Conservation (phyloP, 768 basidiomycete genomes). For the Sarcodon aspratus region DNA sequence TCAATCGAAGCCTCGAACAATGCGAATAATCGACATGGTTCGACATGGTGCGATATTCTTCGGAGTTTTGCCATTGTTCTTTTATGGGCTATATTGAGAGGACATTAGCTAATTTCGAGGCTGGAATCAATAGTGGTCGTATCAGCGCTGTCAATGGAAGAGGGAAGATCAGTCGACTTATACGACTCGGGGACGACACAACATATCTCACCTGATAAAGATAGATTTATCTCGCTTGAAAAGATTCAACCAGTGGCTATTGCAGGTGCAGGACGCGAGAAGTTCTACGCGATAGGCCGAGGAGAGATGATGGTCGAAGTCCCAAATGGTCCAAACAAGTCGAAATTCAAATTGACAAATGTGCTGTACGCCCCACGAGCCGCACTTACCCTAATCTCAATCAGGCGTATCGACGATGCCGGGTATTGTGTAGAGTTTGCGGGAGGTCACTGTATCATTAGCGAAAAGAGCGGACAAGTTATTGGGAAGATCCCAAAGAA, state of each 20-base stretch:
- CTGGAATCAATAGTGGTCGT: too few species aligned
- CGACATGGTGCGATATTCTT: too few species aligned
- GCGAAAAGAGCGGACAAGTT: slow-evolving; percentile 1
- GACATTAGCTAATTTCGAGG: too few species aligned
- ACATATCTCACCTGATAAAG: slow-evolving; percentile 8
- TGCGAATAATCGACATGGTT: too few species aligned
- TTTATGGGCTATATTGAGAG: too few species aligned
- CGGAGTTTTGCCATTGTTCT: too few species aligned
- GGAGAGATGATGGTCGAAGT: slow-evolving; percentile 12
- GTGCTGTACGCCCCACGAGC: slow-evolving; percentile 13
- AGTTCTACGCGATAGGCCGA: slow-evolving; percentile 11
- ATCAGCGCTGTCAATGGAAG: too few species aligned
- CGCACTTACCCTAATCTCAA: slow-evolving; percentile 12
- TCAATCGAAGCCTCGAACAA: too few species aligned
- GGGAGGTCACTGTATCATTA: slow-evolving; percentile 8
- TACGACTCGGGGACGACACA: too few species aligned
- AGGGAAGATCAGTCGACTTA: too few species aligned
- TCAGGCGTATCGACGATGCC: slow-evolving; percentile 7
- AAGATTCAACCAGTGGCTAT: slow-evolving; percentile 14
- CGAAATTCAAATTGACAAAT: slow-evolving; percentile 3
- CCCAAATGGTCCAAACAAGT: slow-evolving; percentile 9
- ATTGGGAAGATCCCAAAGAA: slow-evolving; percentile 7
- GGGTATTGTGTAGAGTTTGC: slow-evolving; percentile 7
- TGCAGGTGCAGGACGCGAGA: slow-evolving; percentile 12
- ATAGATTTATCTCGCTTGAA: slow-evolving; percentile 3